These are phyloP conservation scores for Aplosporella prunicola DNA, from an alignment of 2,329 filamentous ascomycete genomes.

Conservation along the genomic window DNA sequence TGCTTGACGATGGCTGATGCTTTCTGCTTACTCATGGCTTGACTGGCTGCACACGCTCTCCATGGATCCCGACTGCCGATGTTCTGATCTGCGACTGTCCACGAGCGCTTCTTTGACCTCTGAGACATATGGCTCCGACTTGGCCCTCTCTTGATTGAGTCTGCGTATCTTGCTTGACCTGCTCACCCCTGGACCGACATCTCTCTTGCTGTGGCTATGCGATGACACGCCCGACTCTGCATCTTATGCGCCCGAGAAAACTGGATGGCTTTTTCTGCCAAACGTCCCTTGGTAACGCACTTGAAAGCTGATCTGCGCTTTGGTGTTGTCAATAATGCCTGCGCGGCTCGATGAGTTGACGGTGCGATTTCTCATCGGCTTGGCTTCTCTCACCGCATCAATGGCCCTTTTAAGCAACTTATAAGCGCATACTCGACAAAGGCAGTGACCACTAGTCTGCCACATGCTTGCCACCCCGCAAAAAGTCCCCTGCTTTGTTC, in stretches of 20 bases:
- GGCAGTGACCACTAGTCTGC: constrained; percentile 1
- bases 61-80: constrained; percentile 10
- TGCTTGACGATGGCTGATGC: constrained; percentile 20
- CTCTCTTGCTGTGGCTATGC: constrained; percentile 11
- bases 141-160: constrained; percentile 1
- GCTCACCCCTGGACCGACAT: constrained; percentile 7
- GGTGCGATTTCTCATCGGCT: constrained; percentile 4
- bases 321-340: too few species aligned
- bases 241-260: constrained; percentile 6
- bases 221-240: constrained; percentile 8
- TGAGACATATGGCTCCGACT: constrained; percentile 1
- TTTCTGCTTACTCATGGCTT: constrained; percentile 12
- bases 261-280: constrained; percentile 4
- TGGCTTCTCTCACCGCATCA: constrained; percentile 1
- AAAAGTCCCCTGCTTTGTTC: too few species aligned
- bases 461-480: too few species aligned
- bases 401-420: background rate
- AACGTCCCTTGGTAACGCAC: constrained; percentile 6
- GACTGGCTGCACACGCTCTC: constrained; percentile 2
- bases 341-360: too few species aligned
- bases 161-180: constrained; percentile 10
- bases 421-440: constrained; percentile 1
- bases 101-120: constrained; percentile 1
- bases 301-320: constrained; percentile 7
- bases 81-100: constrained; percentile 6